Evolutionary conservation across 345 rosid genomes (phyloP).

Genomic region (Aurinia saxatilis): DNA sequence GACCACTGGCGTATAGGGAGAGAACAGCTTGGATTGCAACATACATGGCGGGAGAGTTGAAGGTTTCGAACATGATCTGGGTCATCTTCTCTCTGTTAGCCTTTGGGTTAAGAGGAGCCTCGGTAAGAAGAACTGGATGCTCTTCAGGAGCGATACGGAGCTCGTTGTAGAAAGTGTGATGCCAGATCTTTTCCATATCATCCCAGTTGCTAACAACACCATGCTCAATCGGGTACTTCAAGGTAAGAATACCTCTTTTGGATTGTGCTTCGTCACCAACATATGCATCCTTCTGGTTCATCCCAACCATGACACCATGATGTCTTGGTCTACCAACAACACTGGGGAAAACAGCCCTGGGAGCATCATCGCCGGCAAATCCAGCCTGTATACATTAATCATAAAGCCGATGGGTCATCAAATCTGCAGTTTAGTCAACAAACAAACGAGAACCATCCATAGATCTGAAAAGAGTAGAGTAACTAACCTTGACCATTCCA

Average conservation of each 20-base stretch:
- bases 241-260: conserved; percentile 59
- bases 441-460: background rate
- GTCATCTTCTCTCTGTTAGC: conserved; percentile 65
- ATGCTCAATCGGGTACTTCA: conserved; percentile 59
- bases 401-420: background rate
- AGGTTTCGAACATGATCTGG: conserved; percentile 54
- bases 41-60: conserved; percentile 52
- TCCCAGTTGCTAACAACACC: conserved; percentile 73
- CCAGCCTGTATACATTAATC: conserved; percentile 34
- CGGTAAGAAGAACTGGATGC: conserved; percentile 57
- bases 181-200: conserved; percentile 66
- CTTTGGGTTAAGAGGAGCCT: conserved; percentile 59
- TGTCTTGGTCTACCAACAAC: conserved; percentile 67
- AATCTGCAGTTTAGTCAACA: background rate
- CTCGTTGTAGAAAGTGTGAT: conserved; percentile 60
- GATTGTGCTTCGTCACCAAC: conserved; percentile 66
- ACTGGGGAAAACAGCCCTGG: conserved; percentile 59
- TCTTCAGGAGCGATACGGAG: conserved; percentile 57
- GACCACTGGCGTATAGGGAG: conserved; percentile 58
- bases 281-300: conserved; percentile 61
- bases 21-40: conserved; percentile 59
- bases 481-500: conserved; percentile 34
- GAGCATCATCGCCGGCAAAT: conserved; percentile 61
- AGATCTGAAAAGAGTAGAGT: background rate
- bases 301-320: conserved; percentile 63